Evolutionary conservation across 78 protist species (phyloP).

Genomic region (Tieghemostelium lacteum): DNA sequence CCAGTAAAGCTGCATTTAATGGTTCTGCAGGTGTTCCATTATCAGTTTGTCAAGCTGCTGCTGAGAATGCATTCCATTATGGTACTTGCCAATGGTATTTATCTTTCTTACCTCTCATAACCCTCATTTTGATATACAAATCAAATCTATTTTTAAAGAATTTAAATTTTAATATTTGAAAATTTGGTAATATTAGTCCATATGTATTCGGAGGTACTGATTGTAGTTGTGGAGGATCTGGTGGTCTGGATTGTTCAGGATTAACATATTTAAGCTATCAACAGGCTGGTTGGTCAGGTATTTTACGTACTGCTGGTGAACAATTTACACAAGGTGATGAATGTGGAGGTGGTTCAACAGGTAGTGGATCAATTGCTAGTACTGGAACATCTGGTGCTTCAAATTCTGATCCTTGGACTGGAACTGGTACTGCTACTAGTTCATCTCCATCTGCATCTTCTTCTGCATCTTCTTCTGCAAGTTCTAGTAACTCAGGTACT

Average conservation of each 20-base stretch:
- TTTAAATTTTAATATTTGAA: too few species aligned
- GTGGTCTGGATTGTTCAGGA: constrained; percentile 30
- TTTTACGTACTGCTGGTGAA: background rate
- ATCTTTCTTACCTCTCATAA: background rate
- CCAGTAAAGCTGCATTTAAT: too few species aligned
- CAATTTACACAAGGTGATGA: constrained; percentile 12
- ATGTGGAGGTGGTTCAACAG: background rate
- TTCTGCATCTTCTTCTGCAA: background rate
- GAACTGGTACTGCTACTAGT: background rate
- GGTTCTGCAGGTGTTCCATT: background rate
- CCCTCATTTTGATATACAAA: background rate
- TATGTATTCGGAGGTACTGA: constrained; percentile 17
- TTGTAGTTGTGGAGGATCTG: constrained; percentile 18
- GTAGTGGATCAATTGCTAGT: background rate
- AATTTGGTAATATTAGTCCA: background rate
- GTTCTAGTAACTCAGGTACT: background rate
- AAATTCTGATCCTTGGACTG: background rate
- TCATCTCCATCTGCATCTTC: background rate
- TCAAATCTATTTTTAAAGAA: too few species aligned
- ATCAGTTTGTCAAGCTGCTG: constrained; percentile 12
- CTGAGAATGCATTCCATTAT: constrained; percentile 6
- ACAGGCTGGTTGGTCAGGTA: constrained; percentile 25
- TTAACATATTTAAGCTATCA: background rate
- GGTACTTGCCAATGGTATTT: constrained; percentile 24
- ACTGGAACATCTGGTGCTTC: background rate